These are phyloP conservation scores for Dimocarpus longan DNA, from an alignment of 345 rosid genomes.

Conservation along the genomic window DNA sequence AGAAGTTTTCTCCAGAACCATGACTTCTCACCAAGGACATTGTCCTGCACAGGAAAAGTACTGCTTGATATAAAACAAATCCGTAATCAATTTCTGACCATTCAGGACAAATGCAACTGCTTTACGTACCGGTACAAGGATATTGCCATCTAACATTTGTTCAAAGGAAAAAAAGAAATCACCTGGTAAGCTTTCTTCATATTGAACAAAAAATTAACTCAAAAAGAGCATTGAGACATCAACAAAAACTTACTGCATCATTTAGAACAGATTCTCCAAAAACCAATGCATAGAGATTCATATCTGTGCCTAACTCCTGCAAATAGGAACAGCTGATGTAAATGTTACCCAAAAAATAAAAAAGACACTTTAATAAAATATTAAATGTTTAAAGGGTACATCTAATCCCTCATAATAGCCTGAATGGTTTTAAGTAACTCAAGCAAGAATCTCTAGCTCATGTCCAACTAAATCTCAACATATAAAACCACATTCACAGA, in stretches of 20 bases:
- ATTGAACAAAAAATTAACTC: constrained; percentile 5
- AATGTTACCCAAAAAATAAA: neutral
- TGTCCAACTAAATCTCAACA: neutral
- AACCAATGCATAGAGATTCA: constrained; percentile 91
- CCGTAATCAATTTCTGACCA: neutral
- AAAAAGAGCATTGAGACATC: constrained; percentile 16
- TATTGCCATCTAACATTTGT: constrained; percentile 77
- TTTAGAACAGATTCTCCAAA: constrained; percentile 98
- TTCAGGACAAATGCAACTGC: constrained; percentile 20
- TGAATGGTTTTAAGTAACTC: neutral
- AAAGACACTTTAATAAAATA: neutral
- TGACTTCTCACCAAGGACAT: constrained; percentile 87
- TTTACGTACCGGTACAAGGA: constrained; percentile 86
- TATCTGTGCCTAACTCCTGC: constrained; percentile 97
- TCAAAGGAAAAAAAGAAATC: constrained; percentile 25
- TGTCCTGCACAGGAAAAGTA: constrained; percentile 64
- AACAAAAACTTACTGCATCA: constrained; percentile 81
- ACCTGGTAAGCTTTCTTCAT: constrained; percentile 13
- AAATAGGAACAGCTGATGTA: constrained; percentile 23
- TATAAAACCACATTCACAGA: neutral
- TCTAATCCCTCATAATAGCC: neutral
- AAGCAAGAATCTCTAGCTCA: neutral
- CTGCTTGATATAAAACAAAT: constrained; percentile 26
- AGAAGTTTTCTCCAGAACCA: constrained; percentile 66
- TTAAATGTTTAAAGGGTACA: neutral